These are phyloP conservation scores for Calcarisporium arbuscula DNA, from an alignment of 2,329 filamentous ascomycete genomes.

Conservation along the genomic window DNA sequence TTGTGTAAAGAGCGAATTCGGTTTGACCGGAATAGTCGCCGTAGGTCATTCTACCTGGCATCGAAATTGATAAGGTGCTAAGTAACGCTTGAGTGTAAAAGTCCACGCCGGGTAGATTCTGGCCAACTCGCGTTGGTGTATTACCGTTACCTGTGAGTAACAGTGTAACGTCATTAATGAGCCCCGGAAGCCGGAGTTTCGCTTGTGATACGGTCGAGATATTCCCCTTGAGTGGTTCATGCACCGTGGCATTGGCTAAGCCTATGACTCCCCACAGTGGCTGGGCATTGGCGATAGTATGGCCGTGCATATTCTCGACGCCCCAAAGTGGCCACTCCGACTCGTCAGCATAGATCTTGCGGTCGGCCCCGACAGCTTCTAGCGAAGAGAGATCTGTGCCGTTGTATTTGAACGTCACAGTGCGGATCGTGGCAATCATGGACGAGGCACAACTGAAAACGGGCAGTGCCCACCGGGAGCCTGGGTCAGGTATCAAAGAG, in stretches of 20 bases:
- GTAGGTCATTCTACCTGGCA: slow-evolving; percentile 3
- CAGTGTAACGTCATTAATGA: background rate
- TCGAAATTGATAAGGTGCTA: slow-evolving; percentile 11
- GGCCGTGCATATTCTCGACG: slow-evolving; percentile 16
- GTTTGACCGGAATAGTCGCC: slow-evolving; percentile 2
- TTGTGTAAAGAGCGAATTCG: slow-evolving; percentile 30
- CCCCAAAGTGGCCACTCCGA: slow-evolving; percentile 27
- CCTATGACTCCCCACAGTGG: slow-evolving; percentile 36
- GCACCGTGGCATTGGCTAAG: slow-evolving; percentile 6
- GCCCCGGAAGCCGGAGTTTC: background rate
- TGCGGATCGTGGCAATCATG: slow-evolving; percentile 37
- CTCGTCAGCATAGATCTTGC: slow-evolving; percentile 28
- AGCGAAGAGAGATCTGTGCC: slow-evolving; percentile 27
- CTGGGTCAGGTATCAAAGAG: slow-evolving; percentile 29
- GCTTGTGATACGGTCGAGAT: background rate
- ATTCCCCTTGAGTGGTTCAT: background rate
- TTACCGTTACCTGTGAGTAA: too few relatives aligned
- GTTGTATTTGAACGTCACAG: slow-evolving; percentile 35
- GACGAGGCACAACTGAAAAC: slow-evolving; percentile 37
- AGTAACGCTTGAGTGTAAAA: slow-evolving; percentile 22
- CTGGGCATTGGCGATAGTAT: slow-evolving; percentile 15
- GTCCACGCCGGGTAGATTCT: slow-evolving; percentile 27
- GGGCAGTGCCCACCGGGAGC: slow-evolving; percentile 33
- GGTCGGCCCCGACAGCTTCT: slow-evolving; percentile 22
- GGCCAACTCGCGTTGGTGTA: background rate